Evolutionary conservation across 2,329 filamentous ascomycete genomes (phyloP).

Genomic region (Pestalotiopsis sp.): DNA sequence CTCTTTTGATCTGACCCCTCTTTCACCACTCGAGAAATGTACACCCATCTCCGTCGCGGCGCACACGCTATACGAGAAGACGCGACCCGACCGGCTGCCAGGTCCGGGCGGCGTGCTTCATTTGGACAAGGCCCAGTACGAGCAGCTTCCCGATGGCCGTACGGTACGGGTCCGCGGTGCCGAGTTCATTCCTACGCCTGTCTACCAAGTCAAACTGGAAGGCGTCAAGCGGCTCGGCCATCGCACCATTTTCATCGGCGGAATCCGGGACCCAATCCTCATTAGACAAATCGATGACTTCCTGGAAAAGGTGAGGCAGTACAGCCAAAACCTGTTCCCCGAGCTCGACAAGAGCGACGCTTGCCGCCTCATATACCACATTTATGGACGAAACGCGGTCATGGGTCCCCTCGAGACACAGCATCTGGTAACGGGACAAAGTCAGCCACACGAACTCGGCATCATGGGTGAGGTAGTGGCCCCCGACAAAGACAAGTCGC

Average conservation of each 20-base stretch:
- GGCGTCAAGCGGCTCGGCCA: constrained; percentile 38
- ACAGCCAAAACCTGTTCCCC: constrained; percentile 20
- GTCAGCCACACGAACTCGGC: constrained; percentile 33
- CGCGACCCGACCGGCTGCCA: constrained; percentile 40
- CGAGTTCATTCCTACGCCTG: constrained; percentile 25
- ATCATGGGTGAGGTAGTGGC: constrained; percentile 40
- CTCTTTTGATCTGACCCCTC: constrained; percentile 41
- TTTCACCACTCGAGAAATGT: constrained; percentile 34
- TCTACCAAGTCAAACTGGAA: constrained; percentile 44
- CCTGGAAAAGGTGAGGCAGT: constrained; percentile 27
- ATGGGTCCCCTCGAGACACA: constrained; percentile 30
- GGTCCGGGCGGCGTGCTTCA: constrained; percentile 44
- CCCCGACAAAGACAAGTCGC: constrained; percentile 31
- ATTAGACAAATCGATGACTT: constrained; percentile 35
- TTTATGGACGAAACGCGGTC: constrained; percentile 38
- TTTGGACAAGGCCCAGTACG: constrained; percentile 35
- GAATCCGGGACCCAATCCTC: constrained; percentile 41
- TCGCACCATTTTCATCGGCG: constrained; percentile 40
- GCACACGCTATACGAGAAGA: constrained; percentile 48
- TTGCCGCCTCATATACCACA: constrained; percentile 26
- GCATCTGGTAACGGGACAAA: not conserved
- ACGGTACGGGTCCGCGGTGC: constrained; percentile 36
- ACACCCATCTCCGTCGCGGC: constrained; percentile 42
- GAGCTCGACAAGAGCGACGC: constrained; percentile 16
- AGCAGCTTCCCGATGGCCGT: constrained; percentile 33